Base-by-base conservation (phyloP, 805 yeast genomes). In the Hyphopichia homilentoma region DNA sequence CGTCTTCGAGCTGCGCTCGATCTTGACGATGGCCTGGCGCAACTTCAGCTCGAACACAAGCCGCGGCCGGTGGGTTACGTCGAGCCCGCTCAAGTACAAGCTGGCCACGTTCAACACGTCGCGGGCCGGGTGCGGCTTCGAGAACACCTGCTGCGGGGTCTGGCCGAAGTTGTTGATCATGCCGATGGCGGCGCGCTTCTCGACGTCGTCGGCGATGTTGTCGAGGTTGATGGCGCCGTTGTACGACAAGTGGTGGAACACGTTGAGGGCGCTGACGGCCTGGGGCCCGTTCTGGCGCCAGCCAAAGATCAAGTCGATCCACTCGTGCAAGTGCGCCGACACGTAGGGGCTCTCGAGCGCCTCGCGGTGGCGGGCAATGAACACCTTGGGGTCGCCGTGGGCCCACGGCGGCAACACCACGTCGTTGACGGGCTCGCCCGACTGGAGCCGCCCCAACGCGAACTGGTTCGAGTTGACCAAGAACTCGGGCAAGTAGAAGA, bases 161-260 rank as follows among this genome's bases (percentile, higher is more conserved):
- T 87, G 96, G 0, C 96, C 96, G 66, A 87, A 87, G 55, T 87
- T 87, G 51, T 88, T 93, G 32, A 87, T 87, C 45, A 84, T 83
- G 2, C 95, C 89, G 15, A 86, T 82, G 3, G 83, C 70, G 1
- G 95, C 90, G 23, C 78, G 66, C 41, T 80, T 70, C 54, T 87
- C 95, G 39, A 73, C 68, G 22, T 79, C 86, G 49, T 86, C 89
- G 38, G 75, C 68, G 35, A 87, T 81, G 15, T 68, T 69, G 39
- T 85, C 95, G 33, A 87, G 59, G 50, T 87, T 78, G 13, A 84
- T 79, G 0, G 89, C 85, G 2, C 96, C 96, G 33, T 81, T 81
- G 50, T 87, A 87, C 35, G 95, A 84, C 41, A 84, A 65, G 52
- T 81, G 84, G 56, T 86, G 93, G 57, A 85, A 87, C 2, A 87